Percentiles rank a stretch among this genome's conserved stretches.
These are phyloP conservation scores for Epicoccum sorghinum DNA, from an alignment of 2,329 filamentous ascomycete species.

Conservation along the genomic window DNA sequence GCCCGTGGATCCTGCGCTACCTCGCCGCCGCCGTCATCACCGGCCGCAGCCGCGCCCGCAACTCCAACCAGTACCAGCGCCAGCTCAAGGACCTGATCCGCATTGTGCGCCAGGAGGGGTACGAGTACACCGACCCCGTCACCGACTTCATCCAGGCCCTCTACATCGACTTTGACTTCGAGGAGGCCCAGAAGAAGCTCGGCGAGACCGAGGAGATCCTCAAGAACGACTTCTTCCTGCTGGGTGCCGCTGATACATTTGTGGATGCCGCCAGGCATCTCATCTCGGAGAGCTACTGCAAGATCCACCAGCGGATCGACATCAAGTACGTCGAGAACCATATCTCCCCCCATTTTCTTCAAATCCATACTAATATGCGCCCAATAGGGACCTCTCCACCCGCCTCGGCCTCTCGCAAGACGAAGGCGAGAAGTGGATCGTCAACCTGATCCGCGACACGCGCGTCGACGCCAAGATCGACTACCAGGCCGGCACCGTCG, in stretches of 20 bases:
- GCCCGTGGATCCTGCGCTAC: conserved; percentile 96
- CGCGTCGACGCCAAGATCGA: conserved; percentile 98
- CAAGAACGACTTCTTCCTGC: conserved; percentile 93
- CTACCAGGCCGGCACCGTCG: conserved; percentile 96
- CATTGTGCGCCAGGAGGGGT: conserved; percentile 94
- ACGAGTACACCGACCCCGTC: conserved; percentile 95
- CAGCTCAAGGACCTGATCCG: conserved; percentile 97
- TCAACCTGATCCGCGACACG: conserved; percentile 98
- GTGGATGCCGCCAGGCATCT: conserved; percentile 94
- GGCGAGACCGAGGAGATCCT: conserved; percentile 88
- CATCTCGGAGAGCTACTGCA: conserved; percentile 99
- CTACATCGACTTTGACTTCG: conserved; percentile 96
- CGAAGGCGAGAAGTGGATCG: conserved; percentile 99
- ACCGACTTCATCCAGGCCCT: conserved; percentile 96
- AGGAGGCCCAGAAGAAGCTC: conserved; percentile 91
- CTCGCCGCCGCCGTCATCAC: conserved; percentile 94
- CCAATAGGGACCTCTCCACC: conserved; percentile 76
- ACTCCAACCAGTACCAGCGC: conserved; percentile 94
- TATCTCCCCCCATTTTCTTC: too few relatives aligned
- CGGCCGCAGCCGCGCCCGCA: conserved; percentile 70
- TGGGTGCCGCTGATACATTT: conserved; percentile 81
- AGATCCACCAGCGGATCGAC: conserved; percentile 98
- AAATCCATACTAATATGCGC: conserved; percentile 16
- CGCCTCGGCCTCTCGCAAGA: conserved; percentile 90
- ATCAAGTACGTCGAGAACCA: conserved; percentile 69